These are phyloP conservation scores for Moesziomyces sp. DNA, from an alignment of 1,284 basidiomycete genomes.

Conservation along the genomic window DNA sequence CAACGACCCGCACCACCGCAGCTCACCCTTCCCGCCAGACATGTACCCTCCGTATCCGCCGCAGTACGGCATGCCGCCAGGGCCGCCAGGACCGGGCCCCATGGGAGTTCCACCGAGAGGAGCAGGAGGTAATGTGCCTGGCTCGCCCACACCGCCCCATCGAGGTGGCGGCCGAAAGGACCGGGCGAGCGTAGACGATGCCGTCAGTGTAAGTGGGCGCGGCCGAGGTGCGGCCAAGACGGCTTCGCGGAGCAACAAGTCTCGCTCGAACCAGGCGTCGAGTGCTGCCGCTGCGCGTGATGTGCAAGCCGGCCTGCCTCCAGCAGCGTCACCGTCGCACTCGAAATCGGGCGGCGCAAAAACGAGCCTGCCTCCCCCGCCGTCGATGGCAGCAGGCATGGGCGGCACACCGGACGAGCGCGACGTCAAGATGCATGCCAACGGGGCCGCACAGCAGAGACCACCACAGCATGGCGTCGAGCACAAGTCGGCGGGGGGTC, in stretches of 20 bases:
- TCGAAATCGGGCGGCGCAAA: constrained; percentile 8
- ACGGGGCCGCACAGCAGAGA: constrained; percentile 13
- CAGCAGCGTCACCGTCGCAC: constrained; percentile 4
- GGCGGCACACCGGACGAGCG: constrained; percentile 14
- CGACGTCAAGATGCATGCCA: constrained; percentile 17
- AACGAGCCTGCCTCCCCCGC: constrained; percentile 35
- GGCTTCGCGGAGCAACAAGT: constrained; percentile 25
- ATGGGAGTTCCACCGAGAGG: constrained; percentile 4
- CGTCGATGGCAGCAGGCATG: constrained; percentile 14
- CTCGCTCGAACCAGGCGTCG: constrained; percentile 13
- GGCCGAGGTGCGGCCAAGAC: constrained; percentile 28
- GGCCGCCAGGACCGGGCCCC: constrained; percentile 17
- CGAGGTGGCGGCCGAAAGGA: constrained; percentile 34
- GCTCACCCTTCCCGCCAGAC: constrained; percentile 43
- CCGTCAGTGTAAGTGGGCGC: constrained; percentile 13
- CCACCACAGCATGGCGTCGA: neutral
- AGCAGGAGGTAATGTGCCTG: constrained; percentile 19
- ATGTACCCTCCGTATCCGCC: constrained; percentile 42
- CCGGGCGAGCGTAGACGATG: constrained; percentile 19
- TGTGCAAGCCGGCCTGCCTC: neutral
- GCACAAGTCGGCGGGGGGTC: neutral
- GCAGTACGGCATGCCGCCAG: constrained; percentile 29
- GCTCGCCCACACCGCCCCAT: constrained; percentile 38
- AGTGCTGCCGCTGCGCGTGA: constrained; percentile 2
- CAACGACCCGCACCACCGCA: constrained; percentile 36